Conservation (phyloP, 108 stramenopile species). For the Skeletonema grethae region DNA sequence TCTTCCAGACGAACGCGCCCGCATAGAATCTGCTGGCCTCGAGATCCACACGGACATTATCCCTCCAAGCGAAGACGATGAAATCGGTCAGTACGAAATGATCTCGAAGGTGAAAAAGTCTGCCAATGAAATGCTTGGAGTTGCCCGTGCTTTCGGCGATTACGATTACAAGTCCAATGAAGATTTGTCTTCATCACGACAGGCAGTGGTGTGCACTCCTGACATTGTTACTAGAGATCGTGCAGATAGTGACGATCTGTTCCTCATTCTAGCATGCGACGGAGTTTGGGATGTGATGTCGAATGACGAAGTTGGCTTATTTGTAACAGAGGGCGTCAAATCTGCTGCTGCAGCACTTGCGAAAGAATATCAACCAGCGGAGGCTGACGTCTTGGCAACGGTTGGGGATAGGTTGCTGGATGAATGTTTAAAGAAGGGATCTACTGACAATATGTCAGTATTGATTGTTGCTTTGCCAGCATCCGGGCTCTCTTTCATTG, state of each 20-base stretch:
- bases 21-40: conserved; percentile 83
- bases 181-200: conserved; percentile 60
- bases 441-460: conserved; percentile 89
- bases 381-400: conserved; percentile 52
- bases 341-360: conserved; percentile 29
- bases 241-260: conserved; percentile 51
- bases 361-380: conserved; percentile 14
- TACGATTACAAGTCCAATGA: conserved; percentile 90
- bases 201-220: conserved; percentile 83
- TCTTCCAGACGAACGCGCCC: conserved; percentile 67
- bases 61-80: conserved; percentile 49
- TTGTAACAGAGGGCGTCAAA: conserved; percentile 48
- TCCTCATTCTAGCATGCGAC: conserved; percentile 91
- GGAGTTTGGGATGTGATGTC: conserved; percentile 92
- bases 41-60: conserved; percentile 45
- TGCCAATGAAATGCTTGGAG: conserved; percentile 64
- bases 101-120: conserved; percentile 34
- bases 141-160: conserved; percentile 91
- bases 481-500: conserved; percentile 19
- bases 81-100: background rate
- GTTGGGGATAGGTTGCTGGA: conserved; percentile 74
- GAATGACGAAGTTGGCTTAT: conserved; percentile 71
- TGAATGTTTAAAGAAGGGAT: conserved; percentile 67
- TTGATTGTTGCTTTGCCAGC: conserved; percentile 71
- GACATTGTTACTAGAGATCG: conserved; percentile 75